A percentile compares a stretch with the other conserved stretches of the same genome.
These are phyloP conservation scores for Raddia distichophylla DNA, from an alignment of 176 grass and related monocot species.

Conservation along the genomic window DNA sequence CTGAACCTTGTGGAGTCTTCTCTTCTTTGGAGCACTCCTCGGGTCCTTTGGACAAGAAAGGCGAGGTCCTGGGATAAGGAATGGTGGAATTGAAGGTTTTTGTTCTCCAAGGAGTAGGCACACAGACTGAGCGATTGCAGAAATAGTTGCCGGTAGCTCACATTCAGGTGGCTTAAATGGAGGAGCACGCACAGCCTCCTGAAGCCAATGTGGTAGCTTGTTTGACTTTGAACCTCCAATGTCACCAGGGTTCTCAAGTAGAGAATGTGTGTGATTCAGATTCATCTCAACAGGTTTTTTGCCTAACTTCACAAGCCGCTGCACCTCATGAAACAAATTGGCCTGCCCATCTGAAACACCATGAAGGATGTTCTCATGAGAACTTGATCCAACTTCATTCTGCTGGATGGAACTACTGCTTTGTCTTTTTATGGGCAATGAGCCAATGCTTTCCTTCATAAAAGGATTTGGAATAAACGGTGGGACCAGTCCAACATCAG, in stretches of 20 bases:
- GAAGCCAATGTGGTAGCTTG: conserved; percentile 97
- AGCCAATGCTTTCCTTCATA: conserved; percentile 49
- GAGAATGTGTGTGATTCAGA: conserved; percentile 37
- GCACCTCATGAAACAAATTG: conserved; percentile 54
- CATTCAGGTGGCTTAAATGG: conserved; percentile 51
- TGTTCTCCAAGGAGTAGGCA: conserved; percentile 84
- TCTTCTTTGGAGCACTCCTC: conserved; percentile 73
- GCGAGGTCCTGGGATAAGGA: conserved; percentile 59
- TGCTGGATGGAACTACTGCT: conserved; percentile 47
- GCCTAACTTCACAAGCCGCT: conserved; percentile 48
- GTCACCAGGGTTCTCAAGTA: conserved; percentile 44
- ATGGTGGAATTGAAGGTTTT: conserved; percentile 74
- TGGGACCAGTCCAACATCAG: conserved; percentile 55
- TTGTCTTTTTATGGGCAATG: conserved; percentile 53
- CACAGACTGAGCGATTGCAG: conserved; percentile 81
- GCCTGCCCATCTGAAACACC: conserved; percentile 55
- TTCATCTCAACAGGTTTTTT: conserved; percentile 55
- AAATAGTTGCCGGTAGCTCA: conserved; percentile 65
- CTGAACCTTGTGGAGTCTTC: conserved; percentile 42
- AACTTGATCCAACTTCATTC: conserved; percentile 53
- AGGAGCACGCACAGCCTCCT: conserved; percentile 78
- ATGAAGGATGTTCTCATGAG: conserved; percentile 46
- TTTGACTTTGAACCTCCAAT: conserved; percentile 71
- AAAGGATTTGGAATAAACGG: conserved; percentile 65
- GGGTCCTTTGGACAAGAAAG: conserved; percentile 78